These are phyloP conservation scores for Penicillium canariense DNA, from an alignment of 495 filamentous ascomycete genomes.

Conservation along the genomic window DNA sequence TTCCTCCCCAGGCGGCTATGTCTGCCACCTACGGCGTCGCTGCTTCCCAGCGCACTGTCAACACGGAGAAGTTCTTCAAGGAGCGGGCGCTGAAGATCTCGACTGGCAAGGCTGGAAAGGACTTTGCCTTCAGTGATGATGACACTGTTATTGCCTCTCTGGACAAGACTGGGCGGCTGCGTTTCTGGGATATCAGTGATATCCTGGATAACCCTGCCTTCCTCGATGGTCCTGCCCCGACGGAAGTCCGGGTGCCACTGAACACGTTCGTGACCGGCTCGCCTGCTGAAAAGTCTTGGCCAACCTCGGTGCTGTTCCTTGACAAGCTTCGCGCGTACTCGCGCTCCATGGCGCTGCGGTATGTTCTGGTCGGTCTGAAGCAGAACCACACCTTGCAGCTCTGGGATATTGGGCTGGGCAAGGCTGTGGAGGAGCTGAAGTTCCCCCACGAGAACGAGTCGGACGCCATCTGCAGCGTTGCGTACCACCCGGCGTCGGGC, in stretches of 20 bases:
- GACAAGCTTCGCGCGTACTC: slow-evolving; percentile 91
- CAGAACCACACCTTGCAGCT: slow-evolving; percentile 98
- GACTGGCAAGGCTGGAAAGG: slow-evolving; percentile 96
- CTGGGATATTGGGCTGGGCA: slow-evolving; percentile 94
- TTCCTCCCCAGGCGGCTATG: slow-evolving; percentile 76
- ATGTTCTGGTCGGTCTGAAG: slow-evolving; percentile 96
- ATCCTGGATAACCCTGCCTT: slow-evolving; percentile 60
- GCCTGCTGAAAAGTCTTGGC: slow-evolving; percentile 84
- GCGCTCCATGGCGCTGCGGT: slow-evolving; percentile 81
- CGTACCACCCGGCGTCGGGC: slow-evolving; percentile 83
- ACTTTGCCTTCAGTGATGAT: slow-evolving; percentile 96
- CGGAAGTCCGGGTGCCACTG: slow-evolving; percentile 75
- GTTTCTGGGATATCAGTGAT: slow-evolving; percentile 93
- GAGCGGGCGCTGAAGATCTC: slow-evolving; percentile 87
- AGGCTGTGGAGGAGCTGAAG: slow-evolving; percentile 94
- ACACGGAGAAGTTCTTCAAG: slow-evolving; percentile 80
- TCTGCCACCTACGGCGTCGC: slow-evolving; percentile 66
- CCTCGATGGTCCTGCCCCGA: slow-evolving; percentile 50
- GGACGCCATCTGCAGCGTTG: slow-evolving; percentile 93
- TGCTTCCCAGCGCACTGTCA: slow-evolving; percentile 69
- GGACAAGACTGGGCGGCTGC: slow-evolving; percentile 90
- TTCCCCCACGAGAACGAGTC: slow-evolving; percentile 96
- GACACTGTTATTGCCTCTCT: slow-evolving; percentile 91
- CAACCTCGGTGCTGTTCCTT: slow-evolving; percentile 90
- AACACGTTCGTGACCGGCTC: slow-evolving; percentile 75